A percentile compares a stretch with the other conserved stretches of the same genome.
Conservation (phyloP, 2,329 filamentous ascomycete genomes). For the Penicillium brevicompactum region DNA sequence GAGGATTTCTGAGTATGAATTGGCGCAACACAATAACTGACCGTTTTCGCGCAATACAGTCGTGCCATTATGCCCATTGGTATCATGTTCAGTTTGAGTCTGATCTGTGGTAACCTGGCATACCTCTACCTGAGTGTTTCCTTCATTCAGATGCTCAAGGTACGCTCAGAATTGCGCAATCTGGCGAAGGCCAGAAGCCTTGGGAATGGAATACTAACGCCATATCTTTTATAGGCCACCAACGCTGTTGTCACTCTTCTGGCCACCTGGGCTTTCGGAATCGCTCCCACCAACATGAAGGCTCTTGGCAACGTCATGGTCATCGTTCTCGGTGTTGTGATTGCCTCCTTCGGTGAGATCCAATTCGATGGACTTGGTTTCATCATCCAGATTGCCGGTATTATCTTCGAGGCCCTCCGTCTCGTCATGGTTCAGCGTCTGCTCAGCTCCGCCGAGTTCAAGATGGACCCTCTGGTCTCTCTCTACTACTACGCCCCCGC, state of each 20-base stretch:
- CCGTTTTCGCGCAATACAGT: constrained; percentile 14
- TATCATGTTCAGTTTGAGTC: constrained; percentile 89
- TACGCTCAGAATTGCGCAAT: constrained; percentile 38
- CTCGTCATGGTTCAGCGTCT: constrained; percentile 81
- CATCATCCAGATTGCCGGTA: constrained; percentile 70
- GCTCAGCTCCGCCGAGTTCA: constrained; percentile 72
- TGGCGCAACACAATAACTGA: constrained; percentile 1
- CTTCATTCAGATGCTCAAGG: constrained; percentile 99
- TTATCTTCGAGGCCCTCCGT: constrained; percentile 75
- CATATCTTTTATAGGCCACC: constrained; percentile 65
- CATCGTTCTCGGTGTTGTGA: constrained; percentile 90
- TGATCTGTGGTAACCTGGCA: constrained; percentile 95
- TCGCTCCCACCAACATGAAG: constrained; percentile 78
- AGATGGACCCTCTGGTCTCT: constrained; percentile 85
- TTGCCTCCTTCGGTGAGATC: constrained; percentile 93
- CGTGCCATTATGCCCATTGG: constrained; percentile 93
- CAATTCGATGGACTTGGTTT: constrained; percentile 71
- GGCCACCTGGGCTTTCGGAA: constrained; percentile 81
- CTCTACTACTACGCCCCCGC: constrained; percentile 86
- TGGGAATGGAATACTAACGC: not conserved
- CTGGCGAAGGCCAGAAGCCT: not conserved
- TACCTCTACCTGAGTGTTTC: constrained; percentile 94
- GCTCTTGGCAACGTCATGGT: constrained; percentile 88
- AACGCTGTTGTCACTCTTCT: constrained; percentile 90
- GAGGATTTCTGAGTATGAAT: constrained; percentile 9